These are phyloP conservation scores for Ilyonectria robusta DNA, from an alignment of 2,329 filamentous ascomycete genomes.

Conservation along the genomic window DNA sequence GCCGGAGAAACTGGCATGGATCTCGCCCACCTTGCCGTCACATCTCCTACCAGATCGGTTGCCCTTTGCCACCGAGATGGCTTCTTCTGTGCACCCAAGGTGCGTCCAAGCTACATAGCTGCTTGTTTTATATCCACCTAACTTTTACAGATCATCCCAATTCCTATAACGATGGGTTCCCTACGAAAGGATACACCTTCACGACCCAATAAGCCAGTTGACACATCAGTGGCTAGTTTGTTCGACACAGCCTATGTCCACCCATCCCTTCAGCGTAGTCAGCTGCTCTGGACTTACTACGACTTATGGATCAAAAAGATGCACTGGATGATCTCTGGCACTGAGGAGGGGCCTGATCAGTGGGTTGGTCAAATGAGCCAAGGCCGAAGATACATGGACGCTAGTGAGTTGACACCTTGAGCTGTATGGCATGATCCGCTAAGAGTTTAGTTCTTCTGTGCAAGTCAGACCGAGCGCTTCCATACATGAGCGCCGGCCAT, in stretches of 20 bases:
- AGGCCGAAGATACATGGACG: conserved; percentile 54
- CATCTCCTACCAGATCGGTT: conserved; percentile 57
- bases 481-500: conserved; percentile 58
- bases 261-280: conserved; percentile 59
- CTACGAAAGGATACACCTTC: conserved; percentile 3
- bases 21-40: conserved; percentile 60
- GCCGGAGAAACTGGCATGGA: conserved; percentile 64
- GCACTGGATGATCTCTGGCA: conserved; percentile 61
- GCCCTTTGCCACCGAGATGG: conserved; percentile 62
- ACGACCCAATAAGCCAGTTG: conserved; percentile 60
- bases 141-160: conserved; percentile 45
- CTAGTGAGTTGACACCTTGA: conserved; percentile 44
- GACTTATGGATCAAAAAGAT: conserved; percentile 61
- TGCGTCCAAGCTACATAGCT: conserved; percentile 46
- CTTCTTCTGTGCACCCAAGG: conserved; percentile 62
- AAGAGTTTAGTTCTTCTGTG: conserved; percentile 57
- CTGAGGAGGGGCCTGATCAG: conserved; percentile 62
- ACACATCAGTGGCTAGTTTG: conserved; percentile 62
- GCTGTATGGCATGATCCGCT: conserved; percentile 8
- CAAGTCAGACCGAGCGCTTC: conserved; percentile 60
- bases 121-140: neutral
- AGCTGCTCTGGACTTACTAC: conserved; percentile 61
- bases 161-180: conserved; percentile 34
- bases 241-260: conserved; percentile 68
- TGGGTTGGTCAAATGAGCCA: conserved; percentile 61